phyloP scores from a whole-genome alignment of 2,329 filamentous ascomycete species.

The Venturia asperata region DNA sequence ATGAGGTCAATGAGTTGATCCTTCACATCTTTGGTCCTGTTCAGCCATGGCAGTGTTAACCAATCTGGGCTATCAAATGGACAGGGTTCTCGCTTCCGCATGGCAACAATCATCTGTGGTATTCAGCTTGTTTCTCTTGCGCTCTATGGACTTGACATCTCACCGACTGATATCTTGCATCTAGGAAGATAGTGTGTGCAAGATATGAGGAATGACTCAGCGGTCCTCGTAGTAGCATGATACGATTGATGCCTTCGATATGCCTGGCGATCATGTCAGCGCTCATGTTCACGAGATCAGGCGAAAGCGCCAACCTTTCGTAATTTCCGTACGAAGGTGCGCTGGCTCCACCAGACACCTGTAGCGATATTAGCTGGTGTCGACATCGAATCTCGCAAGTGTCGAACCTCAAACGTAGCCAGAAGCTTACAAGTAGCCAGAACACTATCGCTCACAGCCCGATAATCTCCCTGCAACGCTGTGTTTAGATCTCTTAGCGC shows the following conservation, averaged over 20 bases:
- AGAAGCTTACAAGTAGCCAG: slow-evolving; percentile 13
- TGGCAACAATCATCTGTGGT: background rate
- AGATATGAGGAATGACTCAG: slow-evolving; percentile 5
- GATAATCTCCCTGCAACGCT: slow-evolving; percentile 6
- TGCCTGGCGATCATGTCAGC: background rate
- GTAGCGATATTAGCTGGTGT: background rate
- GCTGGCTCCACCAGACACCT: slow-evolving; percentile 1
- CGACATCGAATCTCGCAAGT: background rate
- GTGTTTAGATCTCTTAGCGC: background rate
- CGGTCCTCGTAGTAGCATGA: slow-evolving; percentile 14
- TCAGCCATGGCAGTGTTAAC: background rate
- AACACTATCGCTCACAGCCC: background rate
- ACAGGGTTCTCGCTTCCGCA: slow-evolving; percentile 9
- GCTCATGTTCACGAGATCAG: too few relatives aligned
- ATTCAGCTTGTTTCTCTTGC: background rate
- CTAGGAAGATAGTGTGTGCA: slow-evolving; percentile 13
- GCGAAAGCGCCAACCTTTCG: background rate
- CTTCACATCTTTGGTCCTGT: slow-evolving; percentile 7
- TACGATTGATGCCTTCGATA: slow-evolving; percentile 5
- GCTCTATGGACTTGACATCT: background rate
- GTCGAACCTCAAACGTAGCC: slow-evolving; percentile 13
- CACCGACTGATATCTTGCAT: slow-evolving; percentile 18
- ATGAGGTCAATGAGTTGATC: slow-evolving; percentile 12
- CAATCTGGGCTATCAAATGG: slow-evolving; percentile 2
- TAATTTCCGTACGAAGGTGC: background rate